Conservation (phyloP, 208 protist species). For the Trypanosoma theileri region DNA sequence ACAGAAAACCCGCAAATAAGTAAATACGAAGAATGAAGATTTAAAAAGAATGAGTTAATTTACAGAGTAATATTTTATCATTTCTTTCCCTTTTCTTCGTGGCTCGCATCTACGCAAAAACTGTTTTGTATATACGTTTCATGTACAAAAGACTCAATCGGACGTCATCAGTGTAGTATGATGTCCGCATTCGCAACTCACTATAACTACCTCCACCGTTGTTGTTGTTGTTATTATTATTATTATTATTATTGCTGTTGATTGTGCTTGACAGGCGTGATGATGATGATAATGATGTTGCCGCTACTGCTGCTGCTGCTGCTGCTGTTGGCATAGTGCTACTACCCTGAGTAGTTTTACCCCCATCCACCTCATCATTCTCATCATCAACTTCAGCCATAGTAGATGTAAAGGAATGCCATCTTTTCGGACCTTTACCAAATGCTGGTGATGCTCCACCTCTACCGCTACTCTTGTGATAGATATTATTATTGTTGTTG, state of each 20-base stretch:
- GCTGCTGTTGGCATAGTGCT: too few species aligned
- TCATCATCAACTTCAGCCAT: slow-evolving; percentile 13
- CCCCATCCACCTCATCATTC: background rate
- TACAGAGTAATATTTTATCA: background rate
- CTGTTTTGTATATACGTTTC: slow-evolving; percentile 29
- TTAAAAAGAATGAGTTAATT: background rate
- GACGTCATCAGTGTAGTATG: slow-evolving; percentile 29
- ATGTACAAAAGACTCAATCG: slow-evolving; percentile 34
- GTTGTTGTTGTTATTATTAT: background rate
- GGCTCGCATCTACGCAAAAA: slow-evolving; percentile 11
- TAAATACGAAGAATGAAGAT: background rate
- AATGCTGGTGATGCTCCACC: background rate
- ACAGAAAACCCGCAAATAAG: background rate
- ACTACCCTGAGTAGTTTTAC: too few species aligned
- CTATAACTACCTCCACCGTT: background rate
- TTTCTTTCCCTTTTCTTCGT: too few species aligned
- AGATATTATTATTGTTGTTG: background rate
- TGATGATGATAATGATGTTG: too few species aligned
- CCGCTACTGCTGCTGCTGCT: too few species aligned
- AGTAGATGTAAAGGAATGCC: slow-evolving; percentile 7
- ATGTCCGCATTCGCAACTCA: background rate
- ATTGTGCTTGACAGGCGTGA: background rate
- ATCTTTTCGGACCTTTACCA: slow-evolving; percentile 10
- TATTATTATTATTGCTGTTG: background rate
- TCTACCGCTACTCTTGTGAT: background rate